These are phyloP conservation scores for Lachnum nothofagi DNA, from an alignment of 2,329 filamentous ascomycete genomes.

Conservation along the genomic window DNA sequence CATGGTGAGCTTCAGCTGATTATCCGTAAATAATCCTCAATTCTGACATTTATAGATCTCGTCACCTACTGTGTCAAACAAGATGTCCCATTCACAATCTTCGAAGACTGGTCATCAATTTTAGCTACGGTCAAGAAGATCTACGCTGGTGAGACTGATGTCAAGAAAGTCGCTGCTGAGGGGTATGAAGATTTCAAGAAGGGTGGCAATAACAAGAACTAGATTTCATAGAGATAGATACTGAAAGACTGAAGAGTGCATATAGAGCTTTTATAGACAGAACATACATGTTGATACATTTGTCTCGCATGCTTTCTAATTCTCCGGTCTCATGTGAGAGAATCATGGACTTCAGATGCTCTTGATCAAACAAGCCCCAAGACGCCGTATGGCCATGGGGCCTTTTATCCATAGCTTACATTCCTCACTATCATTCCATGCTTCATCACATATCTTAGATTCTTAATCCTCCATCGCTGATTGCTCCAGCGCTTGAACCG, in stretches of 20 bases:
- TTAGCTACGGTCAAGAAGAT: slow-evolving; percentile 72
- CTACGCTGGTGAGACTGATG: slow-evolving; percentile 63
- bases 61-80: slow-evolving; percentile 81
- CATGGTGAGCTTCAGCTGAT: slow-evolving; percentile 54
- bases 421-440: not conserved
- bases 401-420: not conserved
- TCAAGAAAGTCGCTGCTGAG: slow-evolving; percentile 59
- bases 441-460: no score
- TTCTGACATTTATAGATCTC: slow-evolving; percentile 54
- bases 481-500: slow-evolving; percentile 39
- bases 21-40: slow-evolving; percentile 13
- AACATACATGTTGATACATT: no score
- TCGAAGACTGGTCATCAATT: slow-evolving; percentile 79
- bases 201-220: slow-evolving; percentile 11
- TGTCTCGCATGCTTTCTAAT: no score
- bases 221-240: not conserved
- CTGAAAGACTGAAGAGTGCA: slow-evolving; percentile 4
- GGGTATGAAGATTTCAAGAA: slow-evolving; percentile 28
- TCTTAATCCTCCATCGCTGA: slow-evolving; percentile 35
- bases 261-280: slow-evolving; percentile 1
- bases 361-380: not conserved
- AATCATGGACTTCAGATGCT: not conserved
- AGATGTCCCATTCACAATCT: slow-evolving; percentile 80
- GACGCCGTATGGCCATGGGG: not conserved
- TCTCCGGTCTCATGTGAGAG: no score